phyloP scores from a whole-genome alignment of 2,329 filamentous ascomycete species.

The Metarhizium anisopliae region DNA sequence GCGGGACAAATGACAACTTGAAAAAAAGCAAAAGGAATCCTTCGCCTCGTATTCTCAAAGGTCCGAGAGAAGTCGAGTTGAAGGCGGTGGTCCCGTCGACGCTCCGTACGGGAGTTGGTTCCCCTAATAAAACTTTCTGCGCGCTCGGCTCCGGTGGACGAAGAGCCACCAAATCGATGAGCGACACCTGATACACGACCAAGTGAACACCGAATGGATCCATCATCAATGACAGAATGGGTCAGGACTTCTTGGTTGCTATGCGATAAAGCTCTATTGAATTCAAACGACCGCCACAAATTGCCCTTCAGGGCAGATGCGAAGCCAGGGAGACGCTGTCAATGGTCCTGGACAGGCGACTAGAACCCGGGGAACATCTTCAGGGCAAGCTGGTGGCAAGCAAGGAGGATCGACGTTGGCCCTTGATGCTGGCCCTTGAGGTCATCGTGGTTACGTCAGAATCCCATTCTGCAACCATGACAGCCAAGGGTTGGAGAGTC shows the following conservation, averaged over 20 bases:
- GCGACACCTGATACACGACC: not conserved
- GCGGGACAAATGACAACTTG: too few species aligned
- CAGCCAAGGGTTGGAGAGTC: not conserved
- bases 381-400: not conserved
- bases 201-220: not conserved
- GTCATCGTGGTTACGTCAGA: not conserved
- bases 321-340: conserved; percentile 2
- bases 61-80: not conserved
- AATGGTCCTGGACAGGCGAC: not conserved
- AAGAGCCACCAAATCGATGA: not conserved
- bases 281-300: not conserved
- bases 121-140: not conserved
- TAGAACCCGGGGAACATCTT: not conserved
- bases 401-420: not conserved
- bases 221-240: not conserved
- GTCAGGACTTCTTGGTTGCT: not conserved
- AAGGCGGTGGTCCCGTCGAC: not conserved
- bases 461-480: not conserved
- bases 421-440: not conserved
- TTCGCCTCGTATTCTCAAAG: not conserved
- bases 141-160: not conserved
- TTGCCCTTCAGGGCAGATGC: conserved; percentile 1
- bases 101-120: not conserved
- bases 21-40: not conserved
- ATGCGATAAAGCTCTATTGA: conserved; percentile 4